Base-by-base conservation (phyloP, 345 rosid species). In the Acer campestre region DNA sequence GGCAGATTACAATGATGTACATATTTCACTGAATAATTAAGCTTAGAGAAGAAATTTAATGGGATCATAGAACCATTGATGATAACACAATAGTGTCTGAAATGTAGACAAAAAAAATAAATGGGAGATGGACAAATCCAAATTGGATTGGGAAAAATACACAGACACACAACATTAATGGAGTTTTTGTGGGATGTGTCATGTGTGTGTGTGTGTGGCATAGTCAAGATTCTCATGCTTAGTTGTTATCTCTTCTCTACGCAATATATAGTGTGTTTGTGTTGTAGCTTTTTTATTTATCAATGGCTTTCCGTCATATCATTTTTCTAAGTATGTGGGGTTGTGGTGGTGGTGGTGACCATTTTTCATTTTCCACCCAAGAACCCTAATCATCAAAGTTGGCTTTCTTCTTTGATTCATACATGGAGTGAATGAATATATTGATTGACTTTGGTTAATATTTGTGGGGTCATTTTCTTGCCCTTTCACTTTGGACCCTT, bases 191-290 rank as follows among this genome's bases (percentile, higher is more conserved):
- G 56, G n/a, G n/a, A n/a, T n/a, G n/a, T n/a, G n/a, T n/a, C 18
- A 51, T 51, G 56, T 14, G 56, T 51, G 56, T 10, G 49, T 2
- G 0, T 20, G 22, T 18, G 27, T 59, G 3, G 4, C 3, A 13
- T 35, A 49, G 87, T 84, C 87, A 84, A 84, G 58, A 82, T 85
- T 82, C 61, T 85, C 88, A 82, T 58, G 58, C 85, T 75, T 29
- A 25, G 53, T 73, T 66, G 74, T 69, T 53, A 58, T 63, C 70
- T 11, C 35, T 70, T 72, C 80, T 16, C 70, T 66, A 77, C 72
- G 20, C 61, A 35, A 35, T 4, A 35, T 35, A 35, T 35, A 4
- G 38, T 35, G 38, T 35, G 38, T 35, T 35, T 35, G 38, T 35
- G 38, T 35, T 35, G 38, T 35, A 4, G 38, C 38, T 4, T 35